Base-by-base conservation (phyloP, 148 eudicot genomes). In the Beta vulgaris region DNA sequence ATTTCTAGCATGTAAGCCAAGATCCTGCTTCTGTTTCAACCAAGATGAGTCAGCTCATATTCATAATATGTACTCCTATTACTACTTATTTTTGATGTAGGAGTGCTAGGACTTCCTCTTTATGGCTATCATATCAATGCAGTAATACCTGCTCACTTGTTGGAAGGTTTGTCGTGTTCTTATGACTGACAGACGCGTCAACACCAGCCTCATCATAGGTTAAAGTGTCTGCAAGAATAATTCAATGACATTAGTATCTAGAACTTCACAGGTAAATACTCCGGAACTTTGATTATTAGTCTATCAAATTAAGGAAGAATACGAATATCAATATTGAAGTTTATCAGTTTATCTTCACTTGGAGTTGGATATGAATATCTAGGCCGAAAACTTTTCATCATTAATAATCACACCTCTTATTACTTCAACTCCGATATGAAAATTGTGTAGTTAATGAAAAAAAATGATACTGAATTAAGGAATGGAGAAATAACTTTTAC, bases 1-100 rank as follows among this genome's bases (percentile, higher is more conserved):
- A 66, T 86, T 88, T 80, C 99, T 84, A 39, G 94, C 94, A 79
- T 95, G 99, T 63, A 91, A 73, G 29, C 94, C 97, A 78, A 63
- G 75, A 71, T 89, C 91, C 90, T 92, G 87, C 31, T 72, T 26
- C 69, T 57, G 73, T 26, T 64, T 31, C 60, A 67, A 60, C 76
- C 40, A 46, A 53, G 61, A 74, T 49, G 36, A 60, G 53, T 36
- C 16, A 77, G 9, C 15, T 28, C 2, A 40, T 19, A 53, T 5
- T 12, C 36, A 28, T 39, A 54, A 36, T 19, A 49, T 13, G 28
- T 53, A 54, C 36, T 21, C 25, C 31, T 49, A 12, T 53, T 35
- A n/a, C 55, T 16, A 29, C 37, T 13, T 15, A 42, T 32, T 40
- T 37, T 13, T 0, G 39, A 36, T 46, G 49, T 18, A 34, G 43